phyloP scores from a whole-genome alignment of 2,329 filamentous ascomycete genomes.

The Stagonosporopsis vannaccii region DNA sequence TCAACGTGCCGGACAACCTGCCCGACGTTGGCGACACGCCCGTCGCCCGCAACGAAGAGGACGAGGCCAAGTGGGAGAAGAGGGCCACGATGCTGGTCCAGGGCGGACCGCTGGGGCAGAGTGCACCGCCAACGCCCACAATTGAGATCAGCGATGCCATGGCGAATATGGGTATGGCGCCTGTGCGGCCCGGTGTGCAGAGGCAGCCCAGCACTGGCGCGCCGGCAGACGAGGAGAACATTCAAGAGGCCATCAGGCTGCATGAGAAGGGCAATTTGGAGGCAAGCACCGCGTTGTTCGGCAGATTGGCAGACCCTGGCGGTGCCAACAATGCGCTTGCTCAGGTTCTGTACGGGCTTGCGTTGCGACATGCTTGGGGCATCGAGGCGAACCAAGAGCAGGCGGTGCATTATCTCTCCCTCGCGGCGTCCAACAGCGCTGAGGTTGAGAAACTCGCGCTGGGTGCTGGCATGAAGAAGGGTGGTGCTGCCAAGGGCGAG shows the following conservation, averaged over 20 bases:
- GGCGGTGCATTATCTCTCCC: slow-evolving; percentile 84
- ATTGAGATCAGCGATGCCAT: slow-evolving; percentile 23
- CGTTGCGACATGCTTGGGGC: slow-evolving; percentile 92
- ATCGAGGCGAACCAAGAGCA: slow-evolving; percentile 73
- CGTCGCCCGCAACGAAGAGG: slow-evolving; percentile 53
- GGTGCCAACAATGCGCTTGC: slow-evolving; percentile 91
- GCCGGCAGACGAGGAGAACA: slow-evolving; percentile 60
- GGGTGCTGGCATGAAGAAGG: slow-evolving; percentile 86
- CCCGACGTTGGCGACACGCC: slow-evolving; percentile 70
- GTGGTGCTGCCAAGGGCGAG: slow-evolving; percentile 94
- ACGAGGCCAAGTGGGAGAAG: slow-evolving; percentile 82
- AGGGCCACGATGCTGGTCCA: slow-evolving; percentile 87
- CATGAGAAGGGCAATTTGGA: slow-evolving; percentile 85
- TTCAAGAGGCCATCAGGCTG: slow-evolving; percentile 93
- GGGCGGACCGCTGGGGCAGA: slow-evolving; percentile 56
- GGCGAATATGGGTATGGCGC: slow-evolving; percentile 7
- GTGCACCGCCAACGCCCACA: slow-evolving; percentile 40
- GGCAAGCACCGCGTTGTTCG: slow-evolving; percentile 85
- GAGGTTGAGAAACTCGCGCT: slow-evolving; percentile 85
- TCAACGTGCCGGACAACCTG: slow-evolving; percentile 79
- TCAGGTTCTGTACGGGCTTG: slow-evolving; percentile 94
- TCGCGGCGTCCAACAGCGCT: slow-evolving; percentile 89
- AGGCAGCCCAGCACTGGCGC: slow-evolving; percentile 21
- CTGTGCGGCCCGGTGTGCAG: background rate
- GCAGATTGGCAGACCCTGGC: slow-evolving; percentile 78